A percentile compares a stretch with the other conserved stretches of the same genome.
These are phyloP conservation scores for Rhizomucor pusillus DNA, from an alignment of 371 early-diverging fungal genomes.

Conservation along the genomic window DNA sequence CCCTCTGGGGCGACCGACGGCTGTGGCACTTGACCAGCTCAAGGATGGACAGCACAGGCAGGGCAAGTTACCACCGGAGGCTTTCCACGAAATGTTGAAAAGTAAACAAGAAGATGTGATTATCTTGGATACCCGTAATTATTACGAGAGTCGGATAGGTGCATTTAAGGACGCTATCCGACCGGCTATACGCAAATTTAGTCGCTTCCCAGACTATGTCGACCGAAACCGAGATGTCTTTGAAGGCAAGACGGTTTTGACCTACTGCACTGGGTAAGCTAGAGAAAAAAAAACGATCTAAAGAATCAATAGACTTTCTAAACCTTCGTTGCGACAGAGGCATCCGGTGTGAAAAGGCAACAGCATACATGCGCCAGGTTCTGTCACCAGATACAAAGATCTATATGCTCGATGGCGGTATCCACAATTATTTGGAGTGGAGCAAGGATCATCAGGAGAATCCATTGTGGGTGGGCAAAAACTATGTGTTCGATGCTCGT, in stretches of 20 bases:
- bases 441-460: slow-evolving; percentile 25
- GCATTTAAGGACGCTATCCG: slow-evolving; percentile 57
- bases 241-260: slow-evolving; percentile 55
- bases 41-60: slow-evolving; percentile 20
- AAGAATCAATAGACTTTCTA: no score
- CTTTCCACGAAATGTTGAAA: slow-evolving; percentile 17
- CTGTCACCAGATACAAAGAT: slow-evolving; percentile 42
- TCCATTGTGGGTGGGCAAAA: slow-evolving; percentile 60
- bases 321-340: no score
- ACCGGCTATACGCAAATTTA: slow-evolving; percentile 69
- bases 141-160: slow-evolving; percentile 70
- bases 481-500: slow-evolving; percentile 76
- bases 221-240: slow-evolving; percentile 48
- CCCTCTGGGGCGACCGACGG: slow-evolving; percentile 49
- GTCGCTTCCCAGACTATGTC: slow-evolving; percentile 60
- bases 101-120: slow-evolving; percentile 35
- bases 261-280: slow-evolving; percentile 73
- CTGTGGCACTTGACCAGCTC: slow-evolving; percentile 15
- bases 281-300: slow-evolving; percentile 1
- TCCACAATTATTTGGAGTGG: slow-evolving; percentile 77
- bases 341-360: slow-evolving; percentile 65
- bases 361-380: slow-evolving; percentile 55
- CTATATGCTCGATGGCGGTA: slow-evolving; percentile 74
- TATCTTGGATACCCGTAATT: slow-evolving; percentile 67
- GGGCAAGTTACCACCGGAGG: slow-evolving; percentile 18